Evolutionary conservation across 1,139 yeast species (phyloP).

Genomic region (Chernovozyma aurita): DNA sequence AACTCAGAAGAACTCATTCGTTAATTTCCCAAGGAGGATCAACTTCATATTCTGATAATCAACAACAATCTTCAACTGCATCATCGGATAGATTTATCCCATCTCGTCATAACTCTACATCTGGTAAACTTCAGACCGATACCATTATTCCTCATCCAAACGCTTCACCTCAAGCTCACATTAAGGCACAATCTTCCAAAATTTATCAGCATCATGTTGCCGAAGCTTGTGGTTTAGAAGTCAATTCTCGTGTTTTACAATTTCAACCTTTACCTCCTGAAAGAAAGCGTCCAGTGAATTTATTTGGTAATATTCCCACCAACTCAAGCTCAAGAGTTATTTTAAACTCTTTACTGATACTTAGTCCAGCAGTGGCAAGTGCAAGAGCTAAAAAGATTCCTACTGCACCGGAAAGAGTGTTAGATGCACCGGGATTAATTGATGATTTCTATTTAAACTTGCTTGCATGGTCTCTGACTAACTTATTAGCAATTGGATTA

Average conservation of each 20-base stretch:
- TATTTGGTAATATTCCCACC: constrained; percentile 25
- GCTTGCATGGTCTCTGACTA: constrained; percentile 82
- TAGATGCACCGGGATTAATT: constrained; percentile 93
- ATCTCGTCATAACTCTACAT: constrained; percentile 38
- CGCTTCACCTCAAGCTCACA: constrained; percentile 51
- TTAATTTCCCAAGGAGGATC: constrained; percentile 25
- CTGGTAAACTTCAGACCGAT: constrained; percentile 34
- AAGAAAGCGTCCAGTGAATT: constrained; percentile 51
- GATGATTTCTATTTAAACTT: constrained; percentile 91
- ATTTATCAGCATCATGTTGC: constrained; percentile 86
- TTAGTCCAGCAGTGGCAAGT: constrained; percentile 45
- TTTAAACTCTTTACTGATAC: constrained; percentile 9
- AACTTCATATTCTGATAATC: constrained; percentile 17
- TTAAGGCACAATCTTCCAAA: constrained; percentile 64
- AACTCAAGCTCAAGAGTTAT: constrained; percentile 20
- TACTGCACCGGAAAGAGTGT: constrained; percentile 85
- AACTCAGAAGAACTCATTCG: constrained; percentile 35
- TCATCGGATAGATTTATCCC: constrained; percentile 44
- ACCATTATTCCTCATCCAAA: constrained; percentile 36
- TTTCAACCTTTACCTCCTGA: constrained; percentile 88
- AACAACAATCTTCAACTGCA: constrained; percentile 19
- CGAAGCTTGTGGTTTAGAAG: constrained; percentile 87
- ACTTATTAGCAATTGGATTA: constrained; percentile 84
- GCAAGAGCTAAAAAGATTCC: constrained; percentile 71
- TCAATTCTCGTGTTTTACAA: constrained; percentile 79